phyloP scores from a whole-genome alignment of 169 alveolate species.

The Toxoplasma gondii region DNA sequence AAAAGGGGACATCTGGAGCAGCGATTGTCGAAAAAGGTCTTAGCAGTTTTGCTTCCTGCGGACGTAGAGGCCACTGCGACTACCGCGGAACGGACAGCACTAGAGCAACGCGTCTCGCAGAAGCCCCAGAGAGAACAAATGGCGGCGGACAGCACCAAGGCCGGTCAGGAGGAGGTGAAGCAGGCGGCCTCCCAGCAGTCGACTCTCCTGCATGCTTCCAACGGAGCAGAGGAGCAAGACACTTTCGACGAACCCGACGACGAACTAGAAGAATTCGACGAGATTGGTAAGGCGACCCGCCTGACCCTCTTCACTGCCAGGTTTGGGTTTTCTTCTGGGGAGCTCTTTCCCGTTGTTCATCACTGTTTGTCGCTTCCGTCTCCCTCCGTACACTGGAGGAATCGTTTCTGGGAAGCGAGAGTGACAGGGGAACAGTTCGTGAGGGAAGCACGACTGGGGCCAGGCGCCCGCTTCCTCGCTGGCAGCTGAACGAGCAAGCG shows the following conservation, averaged over 20 bases:
- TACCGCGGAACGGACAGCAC: background rate
- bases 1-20: no score
- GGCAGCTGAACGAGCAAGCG: no score
- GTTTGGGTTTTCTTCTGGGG: background rate
- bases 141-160: background rate
- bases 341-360: background rate
- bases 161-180: background rate
- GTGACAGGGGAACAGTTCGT: no score
- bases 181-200: background rate
- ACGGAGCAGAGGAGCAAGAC: conserved; percentile 60
- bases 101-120: background rate
- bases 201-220: background rate
- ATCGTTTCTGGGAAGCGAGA: no score
- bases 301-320: background rate
- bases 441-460: no score
- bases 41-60: no score
- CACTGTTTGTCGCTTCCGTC: no score
- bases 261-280: conserved; percentile 72
- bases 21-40: no score
- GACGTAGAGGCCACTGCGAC: no score
- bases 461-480: no score
- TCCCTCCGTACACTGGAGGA: no score
- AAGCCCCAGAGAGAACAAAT: background rate
- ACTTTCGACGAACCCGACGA: conserved; percentile 73
- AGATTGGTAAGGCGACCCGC: conserved; percentile 55